Percentiles rank a stretch among this genome's conserved stretches.
Evolutionary conservation across 371 early-diverging fungal species (phyloP).

Genomic region (Batrachochytrium dendrobatidis): DNA sequence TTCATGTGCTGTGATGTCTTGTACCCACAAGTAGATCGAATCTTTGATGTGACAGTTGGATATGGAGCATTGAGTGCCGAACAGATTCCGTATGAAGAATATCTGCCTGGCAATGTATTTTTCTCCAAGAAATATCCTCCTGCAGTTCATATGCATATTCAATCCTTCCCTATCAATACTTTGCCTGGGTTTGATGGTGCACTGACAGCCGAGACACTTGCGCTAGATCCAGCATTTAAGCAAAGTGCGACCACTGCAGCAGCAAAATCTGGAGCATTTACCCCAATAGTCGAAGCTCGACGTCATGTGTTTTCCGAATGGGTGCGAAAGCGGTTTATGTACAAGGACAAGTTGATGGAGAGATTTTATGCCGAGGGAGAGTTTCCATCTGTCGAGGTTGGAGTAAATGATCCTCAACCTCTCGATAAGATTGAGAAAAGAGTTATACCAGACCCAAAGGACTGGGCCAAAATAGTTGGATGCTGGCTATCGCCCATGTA

Average conservation of each 20-base stretch:
- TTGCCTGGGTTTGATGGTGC: constrained; percentile 49
- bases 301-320: constrained; percentile 59
- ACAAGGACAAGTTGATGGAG: constrained; percentile 79
- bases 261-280: not conserved
- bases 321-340: constrained; percentile 66
- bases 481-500: too few species aligned
- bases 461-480: too few species aligned
- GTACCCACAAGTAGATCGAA: constrained; percentile 40
- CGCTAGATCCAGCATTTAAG: too few species aligned
- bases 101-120: constrained; percentile 61
- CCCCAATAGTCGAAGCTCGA: too few species aligned
- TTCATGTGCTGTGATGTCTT: constrained; percentile 54
- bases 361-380: constrained; percentile 65
- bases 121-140: constrained; percentile 57
- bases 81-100: constrained; percentile 67
- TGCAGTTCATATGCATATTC: constrained; percentile 67
- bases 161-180: constrained; percentile 51
- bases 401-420: too few species aligned
- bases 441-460: too few species aligned
- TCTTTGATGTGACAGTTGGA: constrained; percentile 81
- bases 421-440: too few species aligned
- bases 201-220: not conserved
- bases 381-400: too few species aligned
- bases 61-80: constrained; percentile 64
- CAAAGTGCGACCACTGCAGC: too few species aligned